phyloP scores from a whole-genome alignment of 1,284 basidiomycete species.

The Marasmius tenuissimus region DNA sequence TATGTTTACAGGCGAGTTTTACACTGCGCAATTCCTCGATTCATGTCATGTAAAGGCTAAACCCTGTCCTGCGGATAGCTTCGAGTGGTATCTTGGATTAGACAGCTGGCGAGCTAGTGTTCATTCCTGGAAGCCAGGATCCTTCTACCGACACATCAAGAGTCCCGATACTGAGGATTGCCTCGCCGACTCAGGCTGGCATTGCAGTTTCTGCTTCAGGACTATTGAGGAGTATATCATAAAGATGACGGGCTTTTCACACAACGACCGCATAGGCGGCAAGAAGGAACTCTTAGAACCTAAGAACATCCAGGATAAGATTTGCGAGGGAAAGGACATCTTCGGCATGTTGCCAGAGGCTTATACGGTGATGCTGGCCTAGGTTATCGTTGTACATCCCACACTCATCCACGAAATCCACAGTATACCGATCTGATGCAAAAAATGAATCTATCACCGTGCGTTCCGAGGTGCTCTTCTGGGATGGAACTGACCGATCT shows the following conservation, averaged over 20 bases:
- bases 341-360: constrained; percentile 71
- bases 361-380: constrained; percentile 40
- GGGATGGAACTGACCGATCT: constrained; percentile 1
- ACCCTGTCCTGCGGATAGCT: constrained; percentile 26
- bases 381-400: constrained; percentile 1
- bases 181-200: constrained; percentile 63
- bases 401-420: background rate
- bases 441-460: constrained; percentile 52
- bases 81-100: constrained; percentile 58
- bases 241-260: constrained; percentile 69
- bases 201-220: constrained; percentile 67
- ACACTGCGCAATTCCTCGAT: background rate
- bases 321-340: constrained; percentile 64
- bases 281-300: constrained; percentile 50
- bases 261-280: constrained; percentile 63
- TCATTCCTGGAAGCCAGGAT: constrained; percentile 41
- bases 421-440: constrained; percentile 53
- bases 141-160: constrained; percentile 57
- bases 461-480: constrained; percentile 19
- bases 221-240: constrained; percentile 57
- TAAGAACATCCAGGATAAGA: constrained; percentile 53
- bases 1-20: constrained; percentile 55
- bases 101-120: constrained; percentile 59
- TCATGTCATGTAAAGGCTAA: background rate
- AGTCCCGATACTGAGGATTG: constrained; percentile 39